phyloP scores from a whole-genome alignment of 129 eudicot genomes.

The Flaveria linearis region DNA sequence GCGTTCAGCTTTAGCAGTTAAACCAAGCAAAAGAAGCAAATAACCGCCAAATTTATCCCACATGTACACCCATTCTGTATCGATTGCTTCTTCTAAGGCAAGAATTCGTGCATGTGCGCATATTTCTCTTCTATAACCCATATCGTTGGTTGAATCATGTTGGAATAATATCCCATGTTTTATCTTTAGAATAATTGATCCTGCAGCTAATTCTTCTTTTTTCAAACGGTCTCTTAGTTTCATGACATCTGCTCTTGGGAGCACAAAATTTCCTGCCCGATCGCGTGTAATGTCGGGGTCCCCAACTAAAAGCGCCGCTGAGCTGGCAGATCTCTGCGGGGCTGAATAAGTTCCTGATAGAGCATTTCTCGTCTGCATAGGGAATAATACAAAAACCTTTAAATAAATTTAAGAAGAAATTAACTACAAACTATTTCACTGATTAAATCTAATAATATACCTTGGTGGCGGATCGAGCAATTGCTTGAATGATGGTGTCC shows the following conservation, averaged over 20 bases:
- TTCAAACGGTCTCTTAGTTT: slow-evolving; percentile 89
- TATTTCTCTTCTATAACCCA: slow-evolving; percentile 87
- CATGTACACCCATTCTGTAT: slow-evolving; percentile 99
- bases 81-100: slow-evolving; percentile 97
- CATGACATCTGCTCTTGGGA: slow-evolving; percentile 98
- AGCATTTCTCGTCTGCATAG: slow-evolving; percentile 87
- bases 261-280: slow-evolving; percentile 95
- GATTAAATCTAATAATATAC: slow-evolving; percentile 32
- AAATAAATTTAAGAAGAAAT: neutral
- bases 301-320: slow-evolving; percentile 99
- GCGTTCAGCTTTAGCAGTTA: slow-evolving; percentile 98
- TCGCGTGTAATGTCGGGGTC: slow-evolving; percentile 87
- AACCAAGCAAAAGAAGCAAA: slow-evolving; percentile 88
- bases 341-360: slow-evolving; percentile 97
- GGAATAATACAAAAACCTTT: neutral
- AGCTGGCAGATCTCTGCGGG: slow-evolving; percentile 99
- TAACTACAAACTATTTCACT: neutral
- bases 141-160: slow-evolving; percentile 58
- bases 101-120: slow-evolving; percentile 98
- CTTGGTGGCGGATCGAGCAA: slow-evolving; percentile 98
- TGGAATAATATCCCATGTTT: slow-evolving; percentile 58
- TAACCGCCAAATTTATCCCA: slow-evolving; percentile 99
- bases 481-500: slow-evolving; percentile 94
- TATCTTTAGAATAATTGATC: slow-evolving; percentile 60
- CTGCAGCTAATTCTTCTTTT: slow-evolving; percentile 94